Base-by-base conservation (phyloP, 345 rosid genomes). In the Dipteronia dyeriana region DNA sequence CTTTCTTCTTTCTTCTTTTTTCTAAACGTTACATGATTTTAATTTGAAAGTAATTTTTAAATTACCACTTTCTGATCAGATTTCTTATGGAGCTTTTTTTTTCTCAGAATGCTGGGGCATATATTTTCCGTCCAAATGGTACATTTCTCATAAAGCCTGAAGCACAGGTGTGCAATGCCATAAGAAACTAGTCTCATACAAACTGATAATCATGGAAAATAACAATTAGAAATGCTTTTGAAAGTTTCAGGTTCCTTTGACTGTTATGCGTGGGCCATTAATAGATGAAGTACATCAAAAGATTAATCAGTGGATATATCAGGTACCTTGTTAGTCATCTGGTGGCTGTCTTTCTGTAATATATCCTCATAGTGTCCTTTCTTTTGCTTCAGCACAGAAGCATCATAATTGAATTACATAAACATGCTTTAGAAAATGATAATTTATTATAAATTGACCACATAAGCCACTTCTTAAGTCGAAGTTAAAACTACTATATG, bases 61-160 rank as follows among this genome's bases (percentile, higher is more conserved):
- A 60, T 38, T 39, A 54, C 59, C 39, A 59, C 25, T 63, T 62
- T 56, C 22, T 34, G 68, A 73, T 73, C 70, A 26, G 59, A 59
- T 17, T 75, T 9, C 68, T 70, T 34, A 74, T 47, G n/a, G 70
- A 25, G 9, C 51, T 62, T 56, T 0, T 67, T 34, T n/a, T 41
- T 45, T 78, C 72, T 77, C 71, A 95, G 99, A 91, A 89, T 84
- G 87, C 87, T 0, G 99, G 99, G 76, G 99, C 98, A 43, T 95
- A 95, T 81, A 79, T 95, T 79, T 95, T 95, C 84, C 98, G 99
- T 67, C 99, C 99, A 71, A 95, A 93, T 88, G 97, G 91, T 71
- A 85, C 94, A 75, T 85, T 76, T 84, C 81, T 65, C 43, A 72
- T 95, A 77, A 81, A 85, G 53, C 90, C 95, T 3, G 85, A 87